Evolutionary conservation across 2,329 filamentous ascomycete genomes (phyloP), one percentile per base, ranked within the genome.

Genomic region (Monilinia fructicola): DNA sequence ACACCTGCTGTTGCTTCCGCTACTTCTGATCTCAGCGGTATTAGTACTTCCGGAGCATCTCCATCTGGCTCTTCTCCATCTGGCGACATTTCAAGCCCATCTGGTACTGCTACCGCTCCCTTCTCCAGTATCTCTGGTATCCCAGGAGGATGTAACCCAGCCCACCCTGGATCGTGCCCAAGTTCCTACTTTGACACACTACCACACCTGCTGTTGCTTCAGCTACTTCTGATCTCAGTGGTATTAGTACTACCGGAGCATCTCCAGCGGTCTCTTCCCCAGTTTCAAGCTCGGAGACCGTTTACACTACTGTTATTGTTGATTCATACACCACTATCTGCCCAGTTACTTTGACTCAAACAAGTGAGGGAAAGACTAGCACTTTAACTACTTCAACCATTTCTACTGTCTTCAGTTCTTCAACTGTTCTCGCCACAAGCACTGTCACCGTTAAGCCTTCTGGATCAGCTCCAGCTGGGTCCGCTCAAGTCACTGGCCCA

Each of bases 331-430:
- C 56, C 16, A 59, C 56, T 5, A 21, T 59, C 23, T 59, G 56
- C 56, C 56, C 56, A 16, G 56, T 59, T 21, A 59, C 56, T 21
- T n/a, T 59, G 40, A 59, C 56, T 31, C 56, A 59, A 10, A 59
- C 56, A n/a, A 59, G 9, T 46, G 56, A 1, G 23, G 56, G 56
- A 31, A 28, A 35, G 16, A 59, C 56, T 16, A 59, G 42, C 42
- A 10, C 46, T 48, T 48, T 59, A 28, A 59, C 56, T 9, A 48
- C 56, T 35, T 59, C 56, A 23, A 59, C 42, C 42, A 59, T n/a
- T 46, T 59, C 56, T 35, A 59, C 42, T 23, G 56, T 46, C 0
- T 59, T 48, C 42, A 59, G 26, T 3, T n/a, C 56, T 35, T 59
- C 56, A 3, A 59, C 56, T 4, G 14, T 42, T 9, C 16, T 40